Base-by-base conservation (phyloP, 1,284 basidiomycete species). In the Ustilago loliicola region DNA sequence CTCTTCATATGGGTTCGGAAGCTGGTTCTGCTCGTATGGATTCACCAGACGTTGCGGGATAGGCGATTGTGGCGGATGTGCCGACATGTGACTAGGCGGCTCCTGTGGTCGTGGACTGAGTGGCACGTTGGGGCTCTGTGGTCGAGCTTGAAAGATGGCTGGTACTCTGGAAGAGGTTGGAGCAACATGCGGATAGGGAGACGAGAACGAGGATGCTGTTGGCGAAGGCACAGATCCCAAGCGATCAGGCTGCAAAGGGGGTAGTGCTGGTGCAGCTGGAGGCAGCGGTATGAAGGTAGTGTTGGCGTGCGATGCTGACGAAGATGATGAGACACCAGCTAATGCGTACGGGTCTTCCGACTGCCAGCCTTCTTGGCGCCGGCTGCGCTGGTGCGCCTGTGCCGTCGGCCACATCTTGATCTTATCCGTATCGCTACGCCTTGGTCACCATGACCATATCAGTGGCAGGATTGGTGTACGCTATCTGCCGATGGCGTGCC, bases 21-120 rank as follows among this genome's bases (percentile, higher is more conserved):
- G 25, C 15, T 29, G 23, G 11, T 25, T 50, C 48, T 61, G 61
- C 34, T 75, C 67, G 40, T 70, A 61, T 3, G 72, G 72, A 42
- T 75, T 75, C 10, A 66, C 62, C 9, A 75, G 63, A 30, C 60
- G 66, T 15, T 30, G 38, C 11, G 30, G 9, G 9, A 53, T 27
- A n/a, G 59, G 40, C 10, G 23, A 13, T 3, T 47, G 34, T 19
- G 36, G 17, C n/a, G 52, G 1, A 45, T 45, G 23, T 17, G 29
- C 42, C 19, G 42, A 30, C 21, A 61, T 40, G 3, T 54, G 42
- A 19, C 48, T 21, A 6, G 11, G 47, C 32, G 34, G 32, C 2
- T 56, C 51, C 19, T 60, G 57, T 45, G 42, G 42, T 21, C 21
- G 11, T 54, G 52, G 42, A 45, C 42, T 45, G 42, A 45, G n/a